Base-by-base conservation (phyloP, 2,329 filamentous ascomycete species). In the Fusarium sp. region DNA sequence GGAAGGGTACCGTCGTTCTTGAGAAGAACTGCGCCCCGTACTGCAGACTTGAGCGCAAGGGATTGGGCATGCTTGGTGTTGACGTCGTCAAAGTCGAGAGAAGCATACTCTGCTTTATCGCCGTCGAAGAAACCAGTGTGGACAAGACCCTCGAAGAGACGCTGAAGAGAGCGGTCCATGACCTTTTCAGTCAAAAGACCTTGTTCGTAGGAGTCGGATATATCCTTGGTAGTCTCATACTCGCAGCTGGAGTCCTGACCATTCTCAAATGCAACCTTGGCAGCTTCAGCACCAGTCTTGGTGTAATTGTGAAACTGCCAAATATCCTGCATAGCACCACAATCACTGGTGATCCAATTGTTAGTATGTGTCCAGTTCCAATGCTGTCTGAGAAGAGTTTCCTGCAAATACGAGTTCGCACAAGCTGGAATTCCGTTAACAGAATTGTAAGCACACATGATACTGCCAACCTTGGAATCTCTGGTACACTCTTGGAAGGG, bases 121-220 rank as follows among this genome's bases (percentile, higher is more conserved):
- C 59, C 59, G 2, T 63, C 61, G 1, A 63, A 63, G 14, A 63
- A 63, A 4, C 61, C 61, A 12, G 61, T 63, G 1, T 63, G 61
- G 0, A 63, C 61, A 9, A 63, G 59, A 0, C 61, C 61, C 8
- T 63, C 59, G 2, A 63, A 63, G 0, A 63, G n/a, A 2, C 61
- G 59, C 1, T 34, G 29, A 0, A 63, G 18, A 1, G 61, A 18
- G 1, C 49, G 61, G 6, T 63, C 61, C 61, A 63, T 63, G 1
- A 63, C 29, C 27, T 63, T 63, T 2, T 63, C 59, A 1, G 61
- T 63, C 43, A 63, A n/a, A 1, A 63, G 27, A 1, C 61, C 61
- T 14, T 63, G 27, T 5, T 63, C 62, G 2, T 63, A 63, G 0
- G 61, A 40, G 3, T 63, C 59, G 6, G 61, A 34, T 2, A 63